Conservation (phyloP, 768 basidiomycete species). For the Lanmaoa pseudosensibilis region DNA sequence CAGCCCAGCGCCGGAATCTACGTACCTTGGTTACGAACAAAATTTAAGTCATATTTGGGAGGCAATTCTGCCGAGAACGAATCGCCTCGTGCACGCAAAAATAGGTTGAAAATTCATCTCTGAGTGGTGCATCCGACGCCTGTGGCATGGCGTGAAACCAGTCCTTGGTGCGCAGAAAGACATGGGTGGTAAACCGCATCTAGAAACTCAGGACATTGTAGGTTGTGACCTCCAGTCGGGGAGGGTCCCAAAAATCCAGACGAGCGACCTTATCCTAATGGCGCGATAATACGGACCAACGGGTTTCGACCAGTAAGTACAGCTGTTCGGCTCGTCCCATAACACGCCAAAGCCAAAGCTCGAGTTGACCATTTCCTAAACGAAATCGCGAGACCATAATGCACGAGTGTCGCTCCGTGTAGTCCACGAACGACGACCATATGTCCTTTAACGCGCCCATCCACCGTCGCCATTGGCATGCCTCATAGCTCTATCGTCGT, state of each 20-base stretch:
- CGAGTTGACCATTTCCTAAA: constrained; percentile 49
- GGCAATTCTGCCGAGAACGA: background rate
- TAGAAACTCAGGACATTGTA: constrained; percentile 21
- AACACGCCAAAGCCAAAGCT: constrained; percentile 39
- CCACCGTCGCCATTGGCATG: constrained; percentile 76
- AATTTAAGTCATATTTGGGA: background rate
- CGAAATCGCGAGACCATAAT: constrained; percentile 46
- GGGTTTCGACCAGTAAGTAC: constrained; percentile 42
- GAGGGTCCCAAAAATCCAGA: constrained; percentile 27
- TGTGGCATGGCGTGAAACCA: constrained; percentile 9
- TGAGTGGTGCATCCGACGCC: constrained; percentile 4
- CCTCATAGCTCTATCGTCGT: constrained; percentile 72
- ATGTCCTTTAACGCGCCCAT: constrained; percentile 66
- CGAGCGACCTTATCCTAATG: constrained; percentile 33
- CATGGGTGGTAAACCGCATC: constrained; percentile 3
- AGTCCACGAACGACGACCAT: constrained; percentile 37
- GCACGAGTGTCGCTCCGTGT: constrained; percentile 30
- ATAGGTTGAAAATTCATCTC: constrained; percentile 1
- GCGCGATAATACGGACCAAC: constrained; percentile 36
- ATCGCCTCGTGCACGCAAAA: constrained; percentile 7
- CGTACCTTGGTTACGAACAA: constrained; percentile 19
- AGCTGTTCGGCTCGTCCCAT: constrained; percentile 37
- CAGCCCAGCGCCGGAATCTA: background rate
- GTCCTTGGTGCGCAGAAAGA: constrained; percentile 15
- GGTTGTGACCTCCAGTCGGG: constrained; percentile 16